Base-by-base conservation (phyloP, 768 basidiomycete genomes). In the Panellus pusillus region DNA sequence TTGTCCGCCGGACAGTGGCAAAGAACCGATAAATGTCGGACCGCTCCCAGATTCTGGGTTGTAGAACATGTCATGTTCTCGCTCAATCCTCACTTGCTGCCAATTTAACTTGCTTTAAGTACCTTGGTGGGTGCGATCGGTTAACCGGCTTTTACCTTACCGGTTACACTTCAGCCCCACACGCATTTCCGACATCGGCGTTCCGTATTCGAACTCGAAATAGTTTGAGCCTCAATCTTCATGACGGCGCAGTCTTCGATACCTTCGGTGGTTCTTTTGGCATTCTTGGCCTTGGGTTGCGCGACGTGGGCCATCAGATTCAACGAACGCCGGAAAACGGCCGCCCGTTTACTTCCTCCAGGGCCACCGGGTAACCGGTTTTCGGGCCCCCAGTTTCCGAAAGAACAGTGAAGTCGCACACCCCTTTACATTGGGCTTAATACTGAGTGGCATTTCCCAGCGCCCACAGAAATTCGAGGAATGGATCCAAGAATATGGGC, bases 401-500 rank as follows among this genome's bases (percentile, higher is more conserved):
- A 63, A 17, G 67, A 70, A 20, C 78, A 76, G 77, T 78, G 61
- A 40, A 74, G 67, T 8, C 12, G 18, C 0, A 12, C 17, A 11
- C 4, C 28, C 15, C 20, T 31, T 11, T 7, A 4, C 13, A 32
- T 14, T n/a, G 2, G 35, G 2, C 49, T 7, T 37, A 15, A 6
- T n/a, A 11, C 18, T 28, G 19, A 44, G 20, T 24, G 24, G 24
- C 38, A 19, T 47, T 28, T 18, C 18, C 4, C 40, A 80, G 78
- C 50, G 72, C 75, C 0, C 78, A 79, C 55, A 75, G 78, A 18
- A 77, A 48, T 85, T 84, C 49, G 79, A 82, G 35, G 75, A 80
- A 57, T 84, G 82, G 79, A 77, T 79, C 7, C 74, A 82, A 62
- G 64, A 77, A 57, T 86, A 86, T 56, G 86, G 85, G 0, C 80